Conservation (phyloP, 805 yeast genomes). For the Candida incommunis region DNA sequence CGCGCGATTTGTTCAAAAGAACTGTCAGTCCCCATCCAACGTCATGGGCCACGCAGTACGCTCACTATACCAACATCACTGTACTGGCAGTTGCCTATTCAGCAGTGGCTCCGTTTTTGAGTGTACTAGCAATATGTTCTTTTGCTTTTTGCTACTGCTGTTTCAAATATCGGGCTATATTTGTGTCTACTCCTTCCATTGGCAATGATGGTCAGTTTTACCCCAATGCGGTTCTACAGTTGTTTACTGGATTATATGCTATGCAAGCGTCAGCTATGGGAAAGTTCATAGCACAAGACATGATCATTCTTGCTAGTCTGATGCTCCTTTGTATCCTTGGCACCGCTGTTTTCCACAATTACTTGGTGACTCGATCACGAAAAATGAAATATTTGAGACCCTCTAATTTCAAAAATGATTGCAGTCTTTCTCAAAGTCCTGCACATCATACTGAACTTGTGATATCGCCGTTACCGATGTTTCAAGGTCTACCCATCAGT, state of each 20-base stretch:
- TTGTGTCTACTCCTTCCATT: background rate
- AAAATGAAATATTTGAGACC: too few relatives aligned
- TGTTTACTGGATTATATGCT: background rate
- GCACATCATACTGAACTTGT: background rate
- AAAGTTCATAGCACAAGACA: background rate
- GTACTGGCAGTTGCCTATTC: background rate
- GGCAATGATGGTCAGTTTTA: background rate
- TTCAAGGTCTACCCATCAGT: background rate
- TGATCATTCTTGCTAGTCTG: background rate
- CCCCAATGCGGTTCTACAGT: background rate
- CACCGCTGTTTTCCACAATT: background rate
- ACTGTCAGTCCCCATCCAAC: background rate
- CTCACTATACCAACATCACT: background rate
- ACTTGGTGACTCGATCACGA: background rate
- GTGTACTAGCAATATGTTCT: background rate
- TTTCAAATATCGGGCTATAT: background rate
- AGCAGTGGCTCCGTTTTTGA: background rate
- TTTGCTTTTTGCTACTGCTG: background rate
- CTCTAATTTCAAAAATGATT: background rate
- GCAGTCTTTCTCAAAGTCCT: background rate
- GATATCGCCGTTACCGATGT: background rate
- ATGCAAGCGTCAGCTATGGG: background rate
- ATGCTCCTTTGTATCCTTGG: background rate
- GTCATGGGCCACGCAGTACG: background rate
- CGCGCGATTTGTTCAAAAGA: background rate